phyloP scores from a whole-genome alignment of 768 basidiomycete species.

The Leccinum obscurum region DNA sequence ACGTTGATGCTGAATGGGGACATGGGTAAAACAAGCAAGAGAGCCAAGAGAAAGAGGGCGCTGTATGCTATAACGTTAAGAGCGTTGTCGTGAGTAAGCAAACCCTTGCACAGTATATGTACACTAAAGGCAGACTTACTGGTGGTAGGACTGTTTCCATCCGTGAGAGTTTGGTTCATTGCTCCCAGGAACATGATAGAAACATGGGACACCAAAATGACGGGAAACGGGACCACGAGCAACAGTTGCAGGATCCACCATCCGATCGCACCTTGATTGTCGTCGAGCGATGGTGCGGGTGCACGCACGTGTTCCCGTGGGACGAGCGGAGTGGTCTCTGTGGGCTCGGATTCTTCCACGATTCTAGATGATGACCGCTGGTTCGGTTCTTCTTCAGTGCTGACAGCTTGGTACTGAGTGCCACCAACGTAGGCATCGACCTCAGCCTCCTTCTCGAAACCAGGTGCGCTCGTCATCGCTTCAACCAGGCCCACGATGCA shows the following conservation, averaged over 20 bases:
- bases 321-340: conserved; percentile 60
- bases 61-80: conserved; percentile 47
- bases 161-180: conserved; percentile 57
- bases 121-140: conserved; percentile 40
- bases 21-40: conserved; percentile 57
- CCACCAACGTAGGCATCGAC: conserved; percentile 14
- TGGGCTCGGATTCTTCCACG: conserved; percentile 43
- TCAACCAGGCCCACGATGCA: conserved; percentile 40
- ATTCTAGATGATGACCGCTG: conserved; percentile 21
- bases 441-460: conserved; percentile 13
- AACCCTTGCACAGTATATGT: background rate
- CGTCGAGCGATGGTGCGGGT: conserved; percentile 1
- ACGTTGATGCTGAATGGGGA: conserved; percentile 63
- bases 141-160: conserved; percentile 52
- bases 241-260: conserved; percentile 66
- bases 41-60: conserved; percentile 43
- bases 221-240: conserved; percentile 52
- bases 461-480: conserved; percentile 25
- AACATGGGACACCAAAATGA: conserved; percentile 54
- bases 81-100: background rate
- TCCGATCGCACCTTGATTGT: conserved; percentile 28
- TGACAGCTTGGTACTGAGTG: conserved; percentile 30
- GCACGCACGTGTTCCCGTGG: conserved; percentile 27
- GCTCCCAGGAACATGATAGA: conserved; percentile 46
- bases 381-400: conserved; percentile 17